phyloP scores from a whole-genome alignment of 306 rosid species.

The Astragalus membranaceus region DNA sequence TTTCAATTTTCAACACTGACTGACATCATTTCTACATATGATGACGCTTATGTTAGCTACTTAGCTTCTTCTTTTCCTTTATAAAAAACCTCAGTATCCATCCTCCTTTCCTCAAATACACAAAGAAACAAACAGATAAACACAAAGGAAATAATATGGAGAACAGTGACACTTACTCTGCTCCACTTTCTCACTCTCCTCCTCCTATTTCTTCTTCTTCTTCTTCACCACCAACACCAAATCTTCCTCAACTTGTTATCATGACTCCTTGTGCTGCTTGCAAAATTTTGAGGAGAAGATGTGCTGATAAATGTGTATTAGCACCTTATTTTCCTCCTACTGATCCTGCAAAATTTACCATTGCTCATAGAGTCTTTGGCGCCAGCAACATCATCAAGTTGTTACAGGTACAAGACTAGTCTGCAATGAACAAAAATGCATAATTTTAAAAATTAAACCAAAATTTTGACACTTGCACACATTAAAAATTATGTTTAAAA shows the following conservation, averaged over 20 bases:
- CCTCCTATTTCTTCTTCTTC: constrained; percentile 28
- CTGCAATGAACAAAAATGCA: neutral
- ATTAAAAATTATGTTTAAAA: too few relatives aligned
- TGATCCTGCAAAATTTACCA: constrained; percentile 84
- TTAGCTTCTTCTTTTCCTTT: neutral
- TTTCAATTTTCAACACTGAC: constrained; percentile 24
- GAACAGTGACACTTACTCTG: constrained; percentile 32
- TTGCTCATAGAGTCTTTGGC: constrained; percentile 92
- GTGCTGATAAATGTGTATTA: constrained; percentile 74
- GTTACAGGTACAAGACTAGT: constrained; percentile 57
- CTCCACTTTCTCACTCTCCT: constrained; percentile 30
- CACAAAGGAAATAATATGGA: constrained; percentile 31
- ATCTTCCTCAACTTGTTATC: constrained; percentile 27
- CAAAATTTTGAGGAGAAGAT: constrained; percentile 78
- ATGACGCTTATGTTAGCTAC: neutral
- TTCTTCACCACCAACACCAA: too few relatives aligned
- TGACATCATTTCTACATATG: constrained; percentile 23
- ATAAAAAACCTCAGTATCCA: constrained; percentile 26
- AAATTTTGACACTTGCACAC: too few relatives aligned
- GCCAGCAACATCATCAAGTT: constrained; percentile 93
- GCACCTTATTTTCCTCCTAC: constrained; percentile 97
- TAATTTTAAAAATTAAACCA: too few relatives aligned
- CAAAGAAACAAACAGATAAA: neutral
- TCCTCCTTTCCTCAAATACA: neutral
- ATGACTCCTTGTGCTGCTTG: constrained; percentile 93